A percentile compares a stretch with the other conserved stretches of the same genome.
These are phyloP conservation scores for Solanum raphanifolium DNA, from an alignment of 257 asterid genomes.

Conservation along the genomic window DNA sequence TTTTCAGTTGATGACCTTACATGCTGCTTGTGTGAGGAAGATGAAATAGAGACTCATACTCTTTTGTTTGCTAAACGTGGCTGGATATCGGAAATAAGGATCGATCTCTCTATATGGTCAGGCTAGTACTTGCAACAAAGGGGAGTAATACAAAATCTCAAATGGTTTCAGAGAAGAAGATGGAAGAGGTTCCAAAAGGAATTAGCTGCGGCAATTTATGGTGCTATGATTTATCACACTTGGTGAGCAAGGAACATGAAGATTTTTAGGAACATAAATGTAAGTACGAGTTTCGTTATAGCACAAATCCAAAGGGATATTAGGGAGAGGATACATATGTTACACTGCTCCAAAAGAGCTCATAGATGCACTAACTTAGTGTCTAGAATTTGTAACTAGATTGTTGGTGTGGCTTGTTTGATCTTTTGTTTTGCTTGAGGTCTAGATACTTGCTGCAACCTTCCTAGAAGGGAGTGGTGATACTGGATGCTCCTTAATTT, in stretches of 20 bases:
- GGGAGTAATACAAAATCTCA: neutral
- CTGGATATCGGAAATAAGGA: neutral
- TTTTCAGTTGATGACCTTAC: neutral
- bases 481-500: neutral
- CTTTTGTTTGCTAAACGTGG: neutral
- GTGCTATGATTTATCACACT: neutral
- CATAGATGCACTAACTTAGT: neutral
- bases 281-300: neutral
- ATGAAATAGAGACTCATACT: neutral
- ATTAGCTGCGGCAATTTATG: neutral
- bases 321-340: neutral
- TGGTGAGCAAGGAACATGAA: neutral
- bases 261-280: neutral
- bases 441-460: neutral
- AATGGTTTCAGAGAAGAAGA: neutral
- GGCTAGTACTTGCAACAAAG: neutral
- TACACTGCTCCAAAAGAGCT: neutral
- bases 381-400: neutral
- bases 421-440: neutral
- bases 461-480: neutral
- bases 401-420: neutral
- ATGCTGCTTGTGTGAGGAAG: neutral
- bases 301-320: neutral
- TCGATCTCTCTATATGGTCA: neutral
- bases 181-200: neutral